Percentiles rank a stretch among this genome's conserved stretches.
Evolutionary conservation across 371 early-diverging fungal genomes (phyloP).

Genomic region (Mucor velutinosus): DNA sequence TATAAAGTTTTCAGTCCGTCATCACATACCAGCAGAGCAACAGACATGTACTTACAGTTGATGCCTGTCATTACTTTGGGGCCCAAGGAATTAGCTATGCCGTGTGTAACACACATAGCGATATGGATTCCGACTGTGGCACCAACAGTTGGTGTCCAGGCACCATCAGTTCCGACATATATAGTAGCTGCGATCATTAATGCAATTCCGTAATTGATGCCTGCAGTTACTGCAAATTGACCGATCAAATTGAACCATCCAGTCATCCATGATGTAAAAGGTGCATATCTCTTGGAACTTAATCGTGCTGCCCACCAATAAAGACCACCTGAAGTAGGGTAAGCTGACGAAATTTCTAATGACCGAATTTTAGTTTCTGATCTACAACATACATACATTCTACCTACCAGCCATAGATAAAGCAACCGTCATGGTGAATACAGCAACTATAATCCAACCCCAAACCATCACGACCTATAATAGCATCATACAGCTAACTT

Average conservation of each 20-base stretch:
- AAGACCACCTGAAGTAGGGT: conserved; percentile 70
- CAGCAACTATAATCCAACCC: conserved; percentile 63
- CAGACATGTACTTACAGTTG: conserved; percentile 38
- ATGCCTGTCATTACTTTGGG: conserved; percentile 49
- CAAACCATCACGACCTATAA: conserved; percentile 32
- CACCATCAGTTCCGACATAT: conserved; percentile 43
- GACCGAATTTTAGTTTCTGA: neutral
- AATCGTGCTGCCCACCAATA: conserved; percentile 66
- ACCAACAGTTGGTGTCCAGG: conserved; percentile 42
- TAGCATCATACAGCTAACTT: neutral
- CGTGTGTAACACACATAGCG: conserved; percentile 54
- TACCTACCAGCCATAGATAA: conserved; percentile 60
- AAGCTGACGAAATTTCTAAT: conserved; percentile 67
- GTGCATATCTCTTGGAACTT: conserved; percentile 31
- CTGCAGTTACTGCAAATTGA: conserved; percentile 53
- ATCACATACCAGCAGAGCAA: neutral
- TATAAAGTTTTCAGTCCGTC: neutral
- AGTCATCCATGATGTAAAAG: conserved; percentile 46
- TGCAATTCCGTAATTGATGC: conserved; percentile 59
- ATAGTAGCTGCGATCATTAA: conserved; percentile 53
- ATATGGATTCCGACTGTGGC: conserved; percentile 53
- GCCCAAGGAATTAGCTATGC: conserved; percentile 56
- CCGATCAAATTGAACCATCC: conserved; percentile 49
- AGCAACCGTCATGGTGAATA: conserved; percentile 60
- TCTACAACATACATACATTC: neutral